These are phyloP conservation scores for Gossypium gossypioides DNA, from an alignment of 441 rosid genomes.

Conservation along the genomic window DNA sequence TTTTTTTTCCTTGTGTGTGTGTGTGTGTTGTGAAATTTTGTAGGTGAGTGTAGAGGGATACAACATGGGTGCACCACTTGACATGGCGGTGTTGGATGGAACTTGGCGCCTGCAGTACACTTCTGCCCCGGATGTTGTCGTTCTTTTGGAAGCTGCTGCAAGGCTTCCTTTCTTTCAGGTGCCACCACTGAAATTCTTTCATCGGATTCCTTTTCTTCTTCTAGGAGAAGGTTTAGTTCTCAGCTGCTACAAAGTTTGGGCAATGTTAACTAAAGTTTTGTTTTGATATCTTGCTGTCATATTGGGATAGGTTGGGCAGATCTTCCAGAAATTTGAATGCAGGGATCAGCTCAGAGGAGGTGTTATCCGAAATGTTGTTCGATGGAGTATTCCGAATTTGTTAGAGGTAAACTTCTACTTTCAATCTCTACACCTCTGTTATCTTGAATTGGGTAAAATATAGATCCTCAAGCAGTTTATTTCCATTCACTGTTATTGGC, in stretches of 20 bases:
- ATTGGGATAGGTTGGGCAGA: conserved; percentile 64
- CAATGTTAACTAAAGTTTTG: conserved; percentile 4
- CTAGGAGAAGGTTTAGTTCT: neutral
- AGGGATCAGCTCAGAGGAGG: conserved; percentile 51
- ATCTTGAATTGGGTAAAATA: conserved; percentile 1
- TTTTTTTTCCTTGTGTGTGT: neutral
- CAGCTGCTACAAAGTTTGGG: neutral
- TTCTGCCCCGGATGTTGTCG: conserved; percentile 80
- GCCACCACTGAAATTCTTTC: neutral
- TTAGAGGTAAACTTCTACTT: conserved; percentile 44
- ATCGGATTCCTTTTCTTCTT: neutral
- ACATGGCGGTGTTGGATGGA: conserved; percentile 66
- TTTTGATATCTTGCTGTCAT: neutral
- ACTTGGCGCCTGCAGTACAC: conserved; percentile 92
- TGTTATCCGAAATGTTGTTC: conserved; percentile 64
- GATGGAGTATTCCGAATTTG: conserved; percentile 74
- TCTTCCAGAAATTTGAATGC: conserved; percentile 75
- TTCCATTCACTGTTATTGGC: neutral
- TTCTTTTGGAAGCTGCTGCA: conserved; percentile 74
- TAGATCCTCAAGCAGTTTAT: neutral
- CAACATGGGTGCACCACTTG: conserved; percentile 51
- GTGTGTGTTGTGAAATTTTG: conserved; percentile 12
- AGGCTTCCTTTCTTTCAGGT: conserved; percentile 85
- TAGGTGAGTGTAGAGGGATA: conserved; percentile 67
- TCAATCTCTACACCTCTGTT: conserved; percentile 4